Base-by-base conservation (phyloP, 192 early-diverging fungal species). In the Paraglomus occultum region DNA sequence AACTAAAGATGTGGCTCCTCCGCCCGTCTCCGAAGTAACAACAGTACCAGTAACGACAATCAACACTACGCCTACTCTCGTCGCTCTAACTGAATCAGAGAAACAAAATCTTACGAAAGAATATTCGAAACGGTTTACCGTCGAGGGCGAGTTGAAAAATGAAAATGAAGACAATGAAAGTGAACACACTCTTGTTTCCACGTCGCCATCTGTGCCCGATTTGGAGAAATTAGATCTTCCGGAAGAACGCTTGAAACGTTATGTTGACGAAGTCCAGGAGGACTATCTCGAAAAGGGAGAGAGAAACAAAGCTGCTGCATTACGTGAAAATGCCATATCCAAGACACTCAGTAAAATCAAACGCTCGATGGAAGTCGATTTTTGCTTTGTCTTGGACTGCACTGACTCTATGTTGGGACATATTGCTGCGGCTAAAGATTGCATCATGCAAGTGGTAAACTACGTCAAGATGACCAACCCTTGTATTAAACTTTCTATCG, bases 341-440 rank as follows among this genome's bases (percentile, higher is more conserved):
- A 12, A 40, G 40, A 18, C 38, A 12, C 48, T 66, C n/a, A 51
- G 40, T 39, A 51, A 50, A 1, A 66, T 51, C 31, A 38, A 51
- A 51, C n/a, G 7, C 23, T 50, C 49, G 42, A 38, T 66, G 38
- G 14, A 52, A 8, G 64, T 67, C 6, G 64, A 67, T 43, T 44
- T 67, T 52, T 67, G 64, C 11, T 67, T 15, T 17, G 50, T 67
- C 12, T 44, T 52, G 18, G 64, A 66, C 23, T 64, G 64, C 39
- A 66, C 64, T 40, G 62, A 39, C 38, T 68, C 66, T 20, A 67
- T 67, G 64, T 7, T 3, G 7, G 31, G 50, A 7, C 64, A 67
- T 44, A 52, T 67, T 15, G 51, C 49, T 20, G 64, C 64, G 8
- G 51, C 64, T n/a, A 67, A 67, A 42, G 64, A 67, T 51, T 67